Conservation (phyloP, 345 rosid species). For the Euphorbia pulcherrima region DNA sequence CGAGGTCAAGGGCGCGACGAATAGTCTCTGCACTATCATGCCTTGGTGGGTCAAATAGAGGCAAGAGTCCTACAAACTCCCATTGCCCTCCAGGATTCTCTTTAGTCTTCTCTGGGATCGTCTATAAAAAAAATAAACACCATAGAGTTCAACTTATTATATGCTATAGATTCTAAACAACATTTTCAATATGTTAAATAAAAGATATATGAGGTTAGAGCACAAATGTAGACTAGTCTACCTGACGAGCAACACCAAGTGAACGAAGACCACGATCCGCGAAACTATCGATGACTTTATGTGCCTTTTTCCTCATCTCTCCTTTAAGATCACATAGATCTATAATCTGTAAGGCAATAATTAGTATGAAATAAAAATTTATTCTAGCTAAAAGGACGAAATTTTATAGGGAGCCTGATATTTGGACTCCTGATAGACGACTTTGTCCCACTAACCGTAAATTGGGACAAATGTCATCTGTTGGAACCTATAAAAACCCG, state of each 20-base stretch:
- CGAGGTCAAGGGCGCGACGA: slow-evolving; percentile 78
- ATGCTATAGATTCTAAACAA: too few relatives aligned
- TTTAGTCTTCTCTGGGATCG: slow-evolving; percentile 63
- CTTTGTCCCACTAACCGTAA: too few relatives aligned
- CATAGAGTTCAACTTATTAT: neutral
- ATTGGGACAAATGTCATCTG: too few relatives aligned
- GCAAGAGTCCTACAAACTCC: slow-evolving; percentile 91
- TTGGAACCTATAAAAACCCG: too few relatives aligned
- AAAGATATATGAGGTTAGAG: neutral
- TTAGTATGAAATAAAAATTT: neutral
- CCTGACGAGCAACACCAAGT: slow-evolving; percentile 70
- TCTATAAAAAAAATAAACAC: slow-evolving; percentile 30
- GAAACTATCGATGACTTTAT: slow-evolving; percentile 51
- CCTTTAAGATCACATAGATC: slow-evolving; percentile 69
- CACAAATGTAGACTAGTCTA: slow-evolving; percentile 20
- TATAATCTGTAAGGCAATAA: slow-evolving; percentile 45
- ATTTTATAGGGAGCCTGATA: too few relatives aligned
- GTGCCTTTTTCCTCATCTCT: slow-evolving; percentile 46
- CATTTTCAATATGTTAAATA: neutral
- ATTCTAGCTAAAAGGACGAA: neutral
- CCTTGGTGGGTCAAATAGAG: slow-evolving; percentile 94
- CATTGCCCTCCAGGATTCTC: slow-evolving; percentile 70
- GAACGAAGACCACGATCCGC: slow-evolving; percentile 91
- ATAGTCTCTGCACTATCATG: slow-evolving; percentile 98
- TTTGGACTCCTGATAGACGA: too few relatives aligned